Base-by-base conservation (phyloP, 2,329 filamentous ascomycete genomes). In the Waltergamsia citrina region DNA sequence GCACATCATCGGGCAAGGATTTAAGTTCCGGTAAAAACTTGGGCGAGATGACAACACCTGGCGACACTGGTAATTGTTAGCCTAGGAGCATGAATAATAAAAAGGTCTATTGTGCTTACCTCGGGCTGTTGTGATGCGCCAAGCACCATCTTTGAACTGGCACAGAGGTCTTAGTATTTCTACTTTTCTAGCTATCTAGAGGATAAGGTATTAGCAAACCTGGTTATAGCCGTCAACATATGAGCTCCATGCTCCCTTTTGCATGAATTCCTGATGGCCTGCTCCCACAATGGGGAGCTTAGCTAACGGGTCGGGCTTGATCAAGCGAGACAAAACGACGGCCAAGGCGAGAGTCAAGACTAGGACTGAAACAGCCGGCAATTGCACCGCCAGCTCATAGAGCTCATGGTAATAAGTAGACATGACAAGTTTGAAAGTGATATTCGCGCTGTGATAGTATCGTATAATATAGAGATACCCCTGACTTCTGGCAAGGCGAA, bases 71-170 rank as follows among this genome's bases (percentile, higher is more conserved):
- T 12, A n/a, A 12, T 8, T 17, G 7, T 6, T 22, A 4, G 9
- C n/a, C 37, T 4, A 43, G 28, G 8, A n/a, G n/a, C n/a, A n/a
- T n/a, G n/a, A n/a, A n/a, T n/a, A n/a, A 11, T 15, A 4, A 19
- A 14, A 4, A 12, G 14, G 10, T 20, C 11, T n/a, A n/a, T n/a
- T n/a, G n/a, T n/a, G n/a, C n/a, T n/a, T 40, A 49, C 48, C 41
- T 17, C 43, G 41, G 2, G 45, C 21, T 0, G 52, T 55, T 2
- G 48, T 45, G 11, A 56, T 39, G 16, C 44, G 38, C 24, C 49
- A 57, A n/a, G 54, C 31, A 15, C 41, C 41, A 19, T 51, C 36
- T 24, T 51, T 53, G 42, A 56, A 57, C 53, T 55, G 20, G n/a
- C n/a, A n/a, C n/a, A n/a, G n/a, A n/a, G n/a, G n/a, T n/a, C n/a